Conservation (phyloP, 2,329 filamentous ascomycete genomes). For the Phaeosphaeria sp. region DNA sequence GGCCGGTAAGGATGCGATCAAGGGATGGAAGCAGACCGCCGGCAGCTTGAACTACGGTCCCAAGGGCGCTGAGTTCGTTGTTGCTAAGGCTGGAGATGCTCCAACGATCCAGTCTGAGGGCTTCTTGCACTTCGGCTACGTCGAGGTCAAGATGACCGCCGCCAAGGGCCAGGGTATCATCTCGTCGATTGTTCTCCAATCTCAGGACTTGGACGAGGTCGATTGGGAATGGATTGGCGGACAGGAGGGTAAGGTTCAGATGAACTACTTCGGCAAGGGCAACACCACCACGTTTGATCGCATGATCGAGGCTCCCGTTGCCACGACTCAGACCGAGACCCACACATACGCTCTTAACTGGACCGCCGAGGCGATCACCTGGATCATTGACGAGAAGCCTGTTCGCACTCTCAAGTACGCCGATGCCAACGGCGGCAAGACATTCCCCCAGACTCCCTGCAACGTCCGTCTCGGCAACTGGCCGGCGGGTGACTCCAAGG, state of each 20-base stretch:
- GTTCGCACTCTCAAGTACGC: slow-evolving; percentile 68
- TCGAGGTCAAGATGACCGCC: slow-evolving; percentile 79
- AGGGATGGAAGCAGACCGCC: slow-evolving; percentile 47
- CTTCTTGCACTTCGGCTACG: slow-evolving; percentile 85
- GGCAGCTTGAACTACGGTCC: slow-evolving; percentile 52
- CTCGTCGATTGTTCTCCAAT: slow-evolving; percentile 81
- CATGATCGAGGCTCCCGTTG: slow-evolving; percentile 66
- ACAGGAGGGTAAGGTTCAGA: slow-evolving; percentile 67
- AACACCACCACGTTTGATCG: slow-evolving; percentile 74
- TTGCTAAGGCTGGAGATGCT: slow-evolving; percentile 56
- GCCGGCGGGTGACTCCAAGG: slow-evolving; percentile 56
- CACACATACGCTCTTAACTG: slow-evolving; percentile 78
- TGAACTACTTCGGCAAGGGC: slow-evolving; percentile 76
- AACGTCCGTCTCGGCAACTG: slow-evolving; percentile 57
- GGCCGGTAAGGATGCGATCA: slow-evolving; percentile 44
- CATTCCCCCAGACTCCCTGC: slow-evolving; percentile 81
- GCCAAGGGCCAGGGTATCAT: slow-evolving; percentile 78
- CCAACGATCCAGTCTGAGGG: slow-evolving; percentile 78
- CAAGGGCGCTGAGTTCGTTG: slow-evolving; percentile 58
- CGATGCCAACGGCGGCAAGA: slow-evolving; percentile 63
- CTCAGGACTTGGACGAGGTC: slow-evolving; percentile 84
- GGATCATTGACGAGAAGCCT: slow-evolving; percentile 71
- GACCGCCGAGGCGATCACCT: slow-evolving; percentile 71
- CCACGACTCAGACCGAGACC: slow-evolving; percentile 59
- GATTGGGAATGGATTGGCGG: slow-evolving; percentile 83